Conservation (phyloP, 73 alveolate genomes). For the Paramecium sonneborni region DNA sequence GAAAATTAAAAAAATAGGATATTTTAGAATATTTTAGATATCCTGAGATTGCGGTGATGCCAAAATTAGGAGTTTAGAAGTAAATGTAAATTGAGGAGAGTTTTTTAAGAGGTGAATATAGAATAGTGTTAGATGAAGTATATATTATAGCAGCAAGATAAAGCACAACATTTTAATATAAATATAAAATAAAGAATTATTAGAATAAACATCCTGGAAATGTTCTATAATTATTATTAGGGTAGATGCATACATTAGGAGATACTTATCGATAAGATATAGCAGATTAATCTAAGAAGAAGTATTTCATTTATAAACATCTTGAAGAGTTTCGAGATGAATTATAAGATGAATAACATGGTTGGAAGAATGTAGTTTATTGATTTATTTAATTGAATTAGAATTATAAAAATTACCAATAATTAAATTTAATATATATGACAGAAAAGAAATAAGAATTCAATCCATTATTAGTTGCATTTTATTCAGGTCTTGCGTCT, state of each 20-base stretch:
- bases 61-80: background rate
- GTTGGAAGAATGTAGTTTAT: constrained; percentile 41
- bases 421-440: constrained; percentile 33
- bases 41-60: background rate
- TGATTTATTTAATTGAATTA: background rate
- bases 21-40: background rate
- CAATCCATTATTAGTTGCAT: constrained; percentile 50
- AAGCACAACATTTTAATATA: background rate
- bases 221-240: background rate
- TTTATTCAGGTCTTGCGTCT: constrained; percentile 59
- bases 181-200: background rate
- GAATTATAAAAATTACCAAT: background rate
- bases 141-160: background rate
- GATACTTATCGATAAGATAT: background rate
- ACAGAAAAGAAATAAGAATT: background rate
- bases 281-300: background rate
- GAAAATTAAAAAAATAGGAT: background rate
- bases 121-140: background rate
- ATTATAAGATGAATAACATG: background rate
- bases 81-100: background rate
- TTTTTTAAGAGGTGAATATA: constrained; percentile 16
- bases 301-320: constrained; percentile 4
- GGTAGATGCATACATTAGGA: background rate
- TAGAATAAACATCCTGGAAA: constrained; percentile 20
- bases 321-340: constrained; percentile 18